Conservation (phyloP, 1,139 yeast species). For the Taphrina confusa region DNA sequence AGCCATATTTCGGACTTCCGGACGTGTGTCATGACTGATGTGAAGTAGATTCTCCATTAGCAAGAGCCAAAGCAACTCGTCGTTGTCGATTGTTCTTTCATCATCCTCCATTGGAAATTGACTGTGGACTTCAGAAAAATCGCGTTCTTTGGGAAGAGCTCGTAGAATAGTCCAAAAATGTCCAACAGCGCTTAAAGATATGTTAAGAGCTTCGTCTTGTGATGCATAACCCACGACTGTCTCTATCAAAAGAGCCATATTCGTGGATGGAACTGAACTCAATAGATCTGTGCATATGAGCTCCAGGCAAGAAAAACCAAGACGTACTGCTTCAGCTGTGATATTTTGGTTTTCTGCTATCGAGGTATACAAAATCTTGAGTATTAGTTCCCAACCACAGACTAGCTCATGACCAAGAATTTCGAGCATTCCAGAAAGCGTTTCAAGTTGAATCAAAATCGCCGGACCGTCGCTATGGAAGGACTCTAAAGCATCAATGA, state of each 20-base stretch:
- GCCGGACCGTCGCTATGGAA: not conserved
- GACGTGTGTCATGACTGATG: slow-evolving; percentile 20
- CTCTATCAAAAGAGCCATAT: slow-evolving; percentile 22
- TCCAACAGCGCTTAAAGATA: slow-evolving; percentile 31
- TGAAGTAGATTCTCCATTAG: slow-evolving; percentile 27
- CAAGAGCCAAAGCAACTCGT: slow-evolving; percentile 27
- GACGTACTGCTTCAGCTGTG: slow-evolving; percentile 21
- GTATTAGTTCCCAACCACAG: slow-evolving; percentile 22
- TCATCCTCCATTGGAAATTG: not conserved
- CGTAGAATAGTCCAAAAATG: slow-evolving; percentile 32
- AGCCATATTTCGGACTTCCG: slow-evolving; percentile 33
- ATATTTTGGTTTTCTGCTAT: not conserved
- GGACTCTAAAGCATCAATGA: slow-evolving; percentile 8
- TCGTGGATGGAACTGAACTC: not conserved
- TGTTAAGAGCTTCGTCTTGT: slow-evolving; percentile 32
- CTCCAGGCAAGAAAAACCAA: slow-evolving; percentile 30
- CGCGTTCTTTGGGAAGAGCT: slow-evolving; percentile 7
- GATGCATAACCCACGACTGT: slow-evolving; percentile 17
- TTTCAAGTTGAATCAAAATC: slow-evolving; percentile 8
- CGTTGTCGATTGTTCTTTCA: not conserved
- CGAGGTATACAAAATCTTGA: not conserved
- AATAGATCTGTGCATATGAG: slow-evolving; percentile 34
- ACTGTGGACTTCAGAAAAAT: slow-evolving; percentile 1
- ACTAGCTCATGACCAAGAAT: slow-evolving; percentile 15
- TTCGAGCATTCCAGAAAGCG: slow-evolving; percentile 9